Evolutionary conservation across 108 stramenopile genomes (phyloP), one percentile per base, ranked within the genome.

Genomic region (Fistulifera pelliculosa): DNA sequence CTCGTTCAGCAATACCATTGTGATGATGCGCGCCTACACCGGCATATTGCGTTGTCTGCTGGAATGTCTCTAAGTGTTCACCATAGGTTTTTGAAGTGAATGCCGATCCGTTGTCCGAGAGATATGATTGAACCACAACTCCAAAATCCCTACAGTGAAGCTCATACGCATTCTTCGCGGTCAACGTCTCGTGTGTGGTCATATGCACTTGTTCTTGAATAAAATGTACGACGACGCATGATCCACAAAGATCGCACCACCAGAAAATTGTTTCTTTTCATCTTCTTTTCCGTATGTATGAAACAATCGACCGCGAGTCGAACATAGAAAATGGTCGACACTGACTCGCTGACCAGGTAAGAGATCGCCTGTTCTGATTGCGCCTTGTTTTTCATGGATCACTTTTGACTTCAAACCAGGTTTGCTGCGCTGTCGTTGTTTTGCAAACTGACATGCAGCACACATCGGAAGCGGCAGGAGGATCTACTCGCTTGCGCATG

Each of bases 341-440:
- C 58, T 64, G n/a, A 77, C 63, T 21, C 28, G 8, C n/a, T 72
- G 49, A 4, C 71, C 71, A 44, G 76, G 70, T 15, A 49, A 40
- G 2, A 71, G 53, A 0, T 68, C 23, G 10, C 54, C 47, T 0
- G 47, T 7, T n/a, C 26, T 42, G 1, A 70, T 38, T 6, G 27
- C 26, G 2, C 62, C 69, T 4, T 31, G 27, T 19, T 42, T 22
- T 19, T 63, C 69, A 0, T 38, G n/a, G 49, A 63, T 43, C 25
- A 17, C n/a, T 13, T 25, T 28, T 12, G 47, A 26, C 18, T 11
- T 48, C n/a, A 19, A 16, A 53, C 51, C 51, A 2, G 39, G 45
- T 16, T 5, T 17, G 4, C 17, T 12, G 47, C 60, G 22, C 12
- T n/a, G 38, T 5, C 18, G 11, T 38, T 50, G 50, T 23, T 53